Conservation (phyloP, 331 rosid genomes). For the Prunus yedoensis region DNA sequence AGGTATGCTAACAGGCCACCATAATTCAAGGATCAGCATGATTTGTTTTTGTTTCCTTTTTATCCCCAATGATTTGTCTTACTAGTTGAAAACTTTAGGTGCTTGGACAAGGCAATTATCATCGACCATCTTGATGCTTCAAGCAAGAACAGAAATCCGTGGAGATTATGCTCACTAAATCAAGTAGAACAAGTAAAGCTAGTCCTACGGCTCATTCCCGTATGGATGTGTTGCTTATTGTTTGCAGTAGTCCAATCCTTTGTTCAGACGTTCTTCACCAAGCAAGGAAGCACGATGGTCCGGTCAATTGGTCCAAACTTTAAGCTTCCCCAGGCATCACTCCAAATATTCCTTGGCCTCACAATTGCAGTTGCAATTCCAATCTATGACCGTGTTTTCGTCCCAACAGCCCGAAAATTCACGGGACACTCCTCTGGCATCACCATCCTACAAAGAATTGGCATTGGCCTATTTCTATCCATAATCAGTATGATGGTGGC, state of each 20-base stretch:
- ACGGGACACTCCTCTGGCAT: constrained; percentile 29
- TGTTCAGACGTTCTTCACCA: constrained; percentile 26
- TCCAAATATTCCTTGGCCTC: constrained; percentile 22
- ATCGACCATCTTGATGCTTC: constrained; percentile 27
- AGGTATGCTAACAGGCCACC: no score
- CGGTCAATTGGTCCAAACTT: constrained; percentile 26
- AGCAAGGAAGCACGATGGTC: constrained; percentile 36
- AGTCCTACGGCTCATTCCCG: constrained; percentile 27
- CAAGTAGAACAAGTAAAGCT: constrained; percentile 44
- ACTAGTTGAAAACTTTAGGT: constrained; percentile 20
- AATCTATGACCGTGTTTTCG: constrained; percentile 22
- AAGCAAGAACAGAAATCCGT: constrained; percentile 27
- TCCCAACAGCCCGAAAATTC: constrained; percentile 21
- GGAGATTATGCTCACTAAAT: constrained; percentile 34
- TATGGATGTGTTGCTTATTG: constrained; percentile 33
- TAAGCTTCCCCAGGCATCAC: constrained; percentile 28
- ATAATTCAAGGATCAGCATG: no score
- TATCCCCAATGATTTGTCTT: neutral
- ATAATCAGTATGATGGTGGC: constrained; percentile 25
- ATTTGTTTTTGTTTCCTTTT: no score
- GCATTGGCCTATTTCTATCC: constrained; percentile 31
- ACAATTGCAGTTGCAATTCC: constrained; percentile 9
- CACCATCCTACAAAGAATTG: constrained; percentile 33
- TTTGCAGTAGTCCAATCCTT: constrained; percentile 20
- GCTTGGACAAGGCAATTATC: constrained; percentile 39